Evolutionary conservation across 2,329 filamentous ascomycete genomes (phyloP).

Genomic region (Didymella arachidicola): DNA sequence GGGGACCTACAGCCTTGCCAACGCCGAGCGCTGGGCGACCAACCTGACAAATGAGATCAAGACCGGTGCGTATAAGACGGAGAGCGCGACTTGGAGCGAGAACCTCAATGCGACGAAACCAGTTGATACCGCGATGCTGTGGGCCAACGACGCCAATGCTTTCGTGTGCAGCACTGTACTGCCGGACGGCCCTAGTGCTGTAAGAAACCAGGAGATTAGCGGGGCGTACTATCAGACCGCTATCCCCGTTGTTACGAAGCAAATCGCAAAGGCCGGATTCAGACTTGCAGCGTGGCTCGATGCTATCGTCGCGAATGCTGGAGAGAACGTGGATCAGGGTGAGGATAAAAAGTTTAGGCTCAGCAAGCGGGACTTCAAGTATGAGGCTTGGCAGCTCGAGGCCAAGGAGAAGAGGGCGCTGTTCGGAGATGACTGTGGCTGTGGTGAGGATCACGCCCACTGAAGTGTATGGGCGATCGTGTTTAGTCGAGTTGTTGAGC

Average conservation of each 20-base stretch:
- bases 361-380: constrained; percentile 25
- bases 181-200: constrained; percentile 48
- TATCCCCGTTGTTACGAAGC: constrained; percentile 51
- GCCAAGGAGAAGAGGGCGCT: constrained; percentile 37
- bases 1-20: constrained; percentile 50
- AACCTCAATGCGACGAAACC: constrained; percentile 50
- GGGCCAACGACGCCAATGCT: constrained; percentile 54
- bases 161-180: constrained; percentile 55
- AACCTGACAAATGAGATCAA: constrained; percentile 51
- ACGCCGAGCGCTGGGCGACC: constrained; percentile 51
- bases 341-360: constrained; percentile 18
- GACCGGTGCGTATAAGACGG: constrained; percentile 48
- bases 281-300: constrained; percentile 45
- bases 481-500: not conserved
- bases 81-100: constrained; percentile 46
- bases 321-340: constrained; percentile 23
- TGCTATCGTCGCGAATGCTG: constrained; percentile 34
- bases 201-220: constrained; percentile 50
- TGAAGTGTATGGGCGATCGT: constrained; percentile 2
- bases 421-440: constrained; percentile 42
- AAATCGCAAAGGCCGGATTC: constrained; percentile 54
- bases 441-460: constrained; percentile 35
- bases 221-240: constrained; percentile 48
- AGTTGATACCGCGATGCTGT: constrained; percentile 49
- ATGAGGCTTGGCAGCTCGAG: constrained; percentile 41